Evolutionary conservation across 164 flowering plant species (phyloP).

Genomic region (Stephania cephalantha): DNA sequence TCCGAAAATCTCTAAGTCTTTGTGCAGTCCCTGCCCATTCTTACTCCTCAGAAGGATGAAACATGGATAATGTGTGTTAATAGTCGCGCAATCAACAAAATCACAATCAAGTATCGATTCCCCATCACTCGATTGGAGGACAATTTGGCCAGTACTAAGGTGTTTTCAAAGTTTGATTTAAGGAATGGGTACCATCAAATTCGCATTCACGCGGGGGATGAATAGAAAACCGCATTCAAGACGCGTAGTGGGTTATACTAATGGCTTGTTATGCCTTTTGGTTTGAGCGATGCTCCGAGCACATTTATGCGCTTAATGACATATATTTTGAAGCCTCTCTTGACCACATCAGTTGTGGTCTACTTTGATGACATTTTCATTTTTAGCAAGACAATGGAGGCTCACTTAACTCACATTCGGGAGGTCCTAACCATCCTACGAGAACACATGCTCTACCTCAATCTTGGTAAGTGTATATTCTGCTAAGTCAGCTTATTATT

Average conservation of each 20-base stretch:
- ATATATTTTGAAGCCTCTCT: neutral
- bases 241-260: neutral
- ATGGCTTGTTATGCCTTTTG: slow-evolving; percentile 3
- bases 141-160: neutral
- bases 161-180: neutral
- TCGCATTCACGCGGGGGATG: neutral
- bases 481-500: neutral
- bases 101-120: no score
- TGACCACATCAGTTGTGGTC: neutral
- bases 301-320: slow-evolving; percentile 2
- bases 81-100: no score
- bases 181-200: slow-evolving; percentile 6
- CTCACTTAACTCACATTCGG: neutral
- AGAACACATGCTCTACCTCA: neutral
- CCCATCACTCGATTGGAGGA: neutral
- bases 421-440: neutral
- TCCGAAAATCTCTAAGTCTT: no score
- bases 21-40: no score
- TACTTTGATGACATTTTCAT: slow-evolving; percentile 2
- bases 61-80: no score
- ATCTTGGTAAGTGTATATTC: neutral
- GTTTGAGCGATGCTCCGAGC: neutral
- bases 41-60: no score
- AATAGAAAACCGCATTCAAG: neutral
- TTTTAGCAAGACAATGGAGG: neutral